Percentiles rank a stretch among this genome's conserved stretches.
phyloP scores from a whole-genome alignment of 1,139 yeast genomes.

The Taphrina communis region DNA sequence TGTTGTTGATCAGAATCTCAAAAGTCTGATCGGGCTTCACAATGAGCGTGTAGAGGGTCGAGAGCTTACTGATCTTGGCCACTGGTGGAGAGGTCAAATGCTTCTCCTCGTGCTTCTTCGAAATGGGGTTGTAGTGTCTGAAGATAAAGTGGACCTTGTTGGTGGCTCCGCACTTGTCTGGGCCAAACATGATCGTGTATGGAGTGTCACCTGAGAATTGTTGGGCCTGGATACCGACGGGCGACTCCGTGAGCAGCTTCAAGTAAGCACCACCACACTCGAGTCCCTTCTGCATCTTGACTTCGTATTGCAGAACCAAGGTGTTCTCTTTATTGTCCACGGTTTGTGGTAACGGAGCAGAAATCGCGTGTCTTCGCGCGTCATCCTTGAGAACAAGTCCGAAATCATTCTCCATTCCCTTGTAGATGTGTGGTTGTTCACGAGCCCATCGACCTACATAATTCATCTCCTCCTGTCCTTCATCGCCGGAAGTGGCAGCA shows the following conservation, averaged over 20 bases:
- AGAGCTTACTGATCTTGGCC: constrained; percentile 62
- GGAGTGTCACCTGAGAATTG: constrained; percentile 69
- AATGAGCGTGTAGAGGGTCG: constrained; percentile 77
- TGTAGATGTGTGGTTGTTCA: constrained; percentile 63
- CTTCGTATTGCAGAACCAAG: constrained; percentile 85
- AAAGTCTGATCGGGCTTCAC: constrained; percentile 67
- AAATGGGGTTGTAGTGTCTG: constrained; percentile 61
- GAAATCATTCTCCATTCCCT: constrained; percentile 67
- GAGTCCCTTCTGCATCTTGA: constrained; percentile 76
- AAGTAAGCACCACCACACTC: constrained; percentile 89
- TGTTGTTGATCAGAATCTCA: constrained; percentile 83
- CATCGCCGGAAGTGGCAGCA: constrained; percentile 56
- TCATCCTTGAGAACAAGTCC: constrained; percentile 77
- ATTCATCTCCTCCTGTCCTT: constrained; percentile 58
- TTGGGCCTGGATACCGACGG: constrained; percentile 54
- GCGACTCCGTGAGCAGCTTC: constrained; percentile 65
- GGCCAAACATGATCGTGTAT: constrained; percentile 91
- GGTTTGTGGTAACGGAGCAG: constrained; percentile 62
- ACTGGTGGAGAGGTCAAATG: constrained; percentile 70
- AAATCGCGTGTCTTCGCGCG: constrained; percentile 82
- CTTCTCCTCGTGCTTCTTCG: constrained; percentile 70
- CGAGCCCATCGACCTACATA: constrained; percentile 75
- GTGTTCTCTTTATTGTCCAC: constrained; percentile 66
- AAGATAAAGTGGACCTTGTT: constrained; percentile 81
- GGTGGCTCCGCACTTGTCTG: constrained; percentile 83